Conservation (phyloP, 2,329 filamentous ascomycete genomes). For the Trichoderma sp. region DNA sequence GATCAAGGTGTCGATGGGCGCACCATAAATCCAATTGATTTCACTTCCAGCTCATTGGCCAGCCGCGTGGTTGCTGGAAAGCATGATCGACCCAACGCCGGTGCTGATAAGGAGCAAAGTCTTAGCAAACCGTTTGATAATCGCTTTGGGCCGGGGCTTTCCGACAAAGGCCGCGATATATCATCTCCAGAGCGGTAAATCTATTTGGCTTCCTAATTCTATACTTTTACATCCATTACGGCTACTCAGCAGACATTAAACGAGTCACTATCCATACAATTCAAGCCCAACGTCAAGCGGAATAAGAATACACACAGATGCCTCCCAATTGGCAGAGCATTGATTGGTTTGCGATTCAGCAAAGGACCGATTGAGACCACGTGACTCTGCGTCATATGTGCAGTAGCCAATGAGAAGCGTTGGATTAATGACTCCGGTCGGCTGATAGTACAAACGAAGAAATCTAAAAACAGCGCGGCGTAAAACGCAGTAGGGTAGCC, state of each 20-base stretch:
- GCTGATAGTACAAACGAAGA: neutral
- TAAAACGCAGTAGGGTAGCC: slow-evolving; percentile 11
- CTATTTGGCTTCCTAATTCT: neutral
- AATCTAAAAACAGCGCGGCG: slow-evolving; percentile 1
- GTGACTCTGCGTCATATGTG: neutral
- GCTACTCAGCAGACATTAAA: neutral
- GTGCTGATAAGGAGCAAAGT: neutral
- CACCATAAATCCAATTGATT: neutral
- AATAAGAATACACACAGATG: neutral
- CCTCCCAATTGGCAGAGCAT: neutral
- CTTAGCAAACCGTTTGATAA: neutral
- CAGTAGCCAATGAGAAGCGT: neutral
- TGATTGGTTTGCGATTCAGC: neutral
- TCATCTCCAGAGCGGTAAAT: neutral
- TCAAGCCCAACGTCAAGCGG: neutral
- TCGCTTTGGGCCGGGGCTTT: slow-evolving; percentile 20
- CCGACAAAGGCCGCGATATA: slow-evolving; percentile 19
- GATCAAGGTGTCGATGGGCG: too few relatives aligned
- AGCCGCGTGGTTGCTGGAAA: slow-evolving; percentile 11
- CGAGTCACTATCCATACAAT: neutral
- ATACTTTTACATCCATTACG: neutral
- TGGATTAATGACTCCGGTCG: neutral
- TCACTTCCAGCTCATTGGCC: neutral
- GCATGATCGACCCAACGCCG: slow-evolving; percentile 2
- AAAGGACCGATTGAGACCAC: neutral